Conservation (phyloP, 768 basidiomycete species). For the Tephrocybe rancida region DNA sequence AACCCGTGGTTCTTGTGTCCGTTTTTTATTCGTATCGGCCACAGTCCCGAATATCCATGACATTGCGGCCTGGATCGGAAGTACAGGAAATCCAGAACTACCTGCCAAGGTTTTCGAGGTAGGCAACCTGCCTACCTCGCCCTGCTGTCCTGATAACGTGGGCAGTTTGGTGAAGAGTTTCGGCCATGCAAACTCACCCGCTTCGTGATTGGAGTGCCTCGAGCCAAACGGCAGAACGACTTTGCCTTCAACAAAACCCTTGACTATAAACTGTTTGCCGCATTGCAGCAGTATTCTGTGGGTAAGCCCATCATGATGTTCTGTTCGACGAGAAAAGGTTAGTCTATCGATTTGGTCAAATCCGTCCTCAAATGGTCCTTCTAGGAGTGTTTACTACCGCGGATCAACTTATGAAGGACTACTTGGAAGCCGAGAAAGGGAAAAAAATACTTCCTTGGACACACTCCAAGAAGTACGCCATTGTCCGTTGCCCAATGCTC, state of each 20-base stretch:
- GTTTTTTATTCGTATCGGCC: slow-evolving; percentile 90
- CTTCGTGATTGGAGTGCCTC: slow-evolving; percentile 71
- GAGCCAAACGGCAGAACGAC: slow-evolving; percentile 69
- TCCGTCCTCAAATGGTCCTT: background rate
- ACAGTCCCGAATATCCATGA: slow-evolving; percentile 94
- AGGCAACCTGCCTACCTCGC: background rate
- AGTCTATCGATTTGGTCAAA: background rate
- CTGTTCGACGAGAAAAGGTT: slow-evolving; percentile 86
- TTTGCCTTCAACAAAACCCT: slow-evolving; percentile 74
- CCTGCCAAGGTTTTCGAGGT: slow-evolving; percentile 76
- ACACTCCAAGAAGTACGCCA: slow-evolving; percentile 49
- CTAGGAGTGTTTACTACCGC: slow-evolving; percentile 69
- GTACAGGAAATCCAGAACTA: slow-evolving; percentile 28
- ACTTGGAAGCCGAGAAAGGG: slow-evolving; percentile 52
- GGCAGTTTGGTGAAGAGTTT: slow-evolving; percentile 90
- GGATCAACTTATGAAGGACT: slow-evolving; percentile 75
- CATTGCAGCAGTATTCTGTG: slow-evolving; percentile 72
- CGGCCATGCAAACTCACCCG: slow-evolving; percentile 82
- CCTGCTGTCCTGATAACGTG: background rate
- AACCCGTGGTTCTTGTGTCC: slow-evolving; percentile 62
- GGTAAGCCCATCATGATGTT: slow-evolving; percentile 91
- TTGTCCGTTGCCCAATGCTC: background rate
- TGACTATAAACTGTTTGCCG: slow-evolving; percentile 69
- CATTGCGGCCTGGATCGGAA: slow-evolving; percentile 86
- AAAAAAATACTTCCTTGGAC: slow-evolving; percentile 69